phyloP scores from a whole-genome alignment of 768 basidiomycete genomes.

The Galerina marginata region DNA sequence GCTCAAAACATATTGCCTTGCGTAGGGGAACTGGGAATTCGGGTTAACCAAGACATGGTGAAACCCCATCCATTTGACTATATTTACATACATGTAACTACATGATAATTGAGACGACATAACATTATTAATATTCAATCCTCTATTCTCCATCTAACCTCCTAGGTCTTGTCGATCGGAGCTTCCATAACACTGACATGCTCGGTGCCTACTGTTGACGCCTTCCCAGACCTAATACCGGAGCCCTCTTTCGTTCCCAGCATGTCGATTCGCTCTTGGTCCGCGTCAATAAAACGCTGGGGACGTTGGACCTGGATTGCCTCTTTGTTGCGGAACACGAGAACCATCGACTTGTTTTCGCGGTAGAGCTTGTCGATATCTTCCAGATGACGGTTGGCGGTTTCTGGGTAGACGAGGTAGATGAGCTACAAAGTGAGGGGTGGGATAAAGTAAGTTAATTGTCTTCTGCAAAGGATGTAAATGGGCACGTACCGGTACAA shows the following conservation, averaged over 20 bases:
- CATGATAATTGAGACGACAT: too few relatives aligned
- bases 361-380: slow-evolving; percentile 55
- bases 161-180: too few relatives aligned
- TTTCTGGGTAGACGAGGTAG: slow-evolving; percentile 55
- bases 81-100: too few relatives aligned
- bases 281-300: slow-evolving; percentile 46
- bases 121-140: too few relatives aligned
- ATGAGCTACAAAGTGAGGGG: slow-evolving; percentile 35
- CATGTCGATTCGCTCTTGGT: slow-evolving; percentile 30
- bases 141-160: too few relatives aligned
- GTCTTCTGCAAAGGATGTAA: not conserved
- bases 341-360: slow-evolving; percentile 46
- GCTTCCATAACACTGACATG: too few relatives aligned
- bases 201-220: not conserved
- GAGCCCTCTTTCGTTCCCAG: slow-evolving; percentile 2
- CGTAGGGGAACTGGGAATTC: too few relatives aligned
- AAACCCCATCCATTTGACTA: too few relatives aligned
- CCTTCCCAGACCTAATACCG: not conserved
- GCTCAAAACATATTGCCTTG: too few relatives aligned
- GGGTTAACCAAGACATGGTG: too few relatives aligned
- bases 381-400: slow-evolving; percentile 53
- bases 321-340: slow-evolving; percentile 48
- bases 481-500: slow-evolving; percentile 46
- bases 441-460: not conserved
- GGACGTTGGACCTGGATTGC: slow-evolving; percentile 48